Base-by-base conservation (phyloP, 73 alveolate genomes). In the Effrenium voratum region DNA sequence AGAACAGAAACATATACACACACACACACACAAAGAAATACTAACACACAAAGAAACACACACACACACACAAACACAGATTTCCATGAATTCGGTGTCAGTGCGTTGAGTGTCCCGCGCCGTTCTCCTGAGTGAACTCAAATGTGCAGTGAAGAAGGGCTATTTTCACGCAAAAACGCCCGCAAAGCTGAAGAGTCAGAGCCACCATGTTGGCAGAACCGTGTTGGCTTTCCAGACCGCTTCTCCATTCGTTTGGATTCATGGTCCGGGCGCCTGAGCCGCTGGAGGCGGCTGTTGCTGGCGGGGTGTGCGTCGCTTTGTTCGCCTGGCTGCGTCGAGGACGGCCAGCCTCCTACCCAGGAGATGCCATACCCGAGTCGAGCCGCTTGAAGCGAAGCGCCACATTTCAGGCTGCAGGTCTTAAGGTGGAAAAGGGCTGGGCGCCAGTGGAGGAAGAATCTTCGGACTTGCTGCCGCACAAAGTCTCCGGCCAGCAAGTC, bases 401-500 rank as follows among this genome's bases (percentile, higher is more conserved):
- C 43, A 47, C 68, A 59, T 91, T 91, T 8, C 34, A 91, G 84
- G 83, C 68, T 8, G 70, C 26, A 16, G 44, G 84, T 15, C 84
- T 43, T 30, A 70, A 34, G 44, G 90, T 91, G 36, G 98, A 68
- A 41, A n/a, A n/a, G 12, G 98, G 98, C 77, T 91, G 98, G 98
- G 38, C 34, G 41, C 90, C 98, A 0, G n/a, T 38, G 57, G 63
- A 2, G 24, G 98, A 91, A 49, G 88, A 15, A 5, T 79, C 28
- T 15, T 72, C 98, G 36, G 98, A 91, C 4, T 50, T 91, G 26
- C 49, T 91, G 75, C 98, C 98, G 5, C 98, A 91, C 88, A 59
- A 57, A 47, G 98, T 91, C 49, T 91, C 98, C 24, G 98, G 98
- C 63, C 98, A 91, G 45, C 98, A 91, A 50, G 90, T 91, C 55